These are phyloP conservation scores for Nicotiana benthamiana DNA, from an alignment of 257 asterid genomes.

Conservation along the genomic window DNA sequence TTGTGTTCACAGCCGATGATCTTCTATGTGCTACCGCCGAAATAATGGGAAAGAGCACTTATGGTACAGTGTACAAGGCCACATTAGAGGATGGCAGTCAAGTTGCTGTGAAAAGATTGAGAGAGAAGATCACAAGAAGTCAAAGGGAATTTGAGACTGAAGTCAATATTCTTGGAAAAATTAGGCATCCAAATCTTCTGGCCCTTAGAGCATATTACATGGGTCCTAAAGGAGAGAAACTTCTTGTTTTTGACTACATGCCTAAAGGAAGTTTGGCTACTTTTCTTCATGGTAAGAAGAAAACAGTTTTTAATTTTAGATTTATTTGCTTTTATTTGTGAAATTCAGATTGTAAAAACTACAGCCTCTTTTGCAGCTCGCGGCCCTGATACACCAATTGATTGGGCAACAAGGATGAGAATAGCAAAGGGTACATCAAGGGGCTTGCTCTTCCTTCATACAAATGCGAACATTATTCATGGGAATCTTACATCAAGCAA, in stretches of 20 bases:
- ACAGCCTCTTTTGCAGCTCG: slow-evolving; percentile 43
- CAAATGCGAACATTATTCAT: slow-evolving; percentile 55
- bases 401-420: slow-evolving; percentile 77
- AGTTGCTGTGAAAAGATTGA: slow-evolving; percentile 90
- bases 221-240: slow-evolving; percentile 96
- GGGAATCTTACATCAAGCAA: slow-evolving; percentile 94
- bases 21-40: slow-evolving; percentile 92
- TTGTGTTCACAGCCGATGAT: slow-evolving; percentile 81
- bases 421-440: slow-evolving; percentile 73
- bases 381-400: slow-evolving; percentile 61
- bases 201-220: slow-evolving; percentile 86
- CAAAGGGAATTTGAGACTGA: slow-evolving; percentile 81
- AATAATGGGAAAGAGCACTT: slow-evolving; percentile 92
- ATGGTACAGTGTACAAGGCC: slow-evolving; percentile 89
- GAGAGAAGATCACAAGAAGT: slow-evolving; percentile 83
- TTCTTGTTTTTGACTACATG: slow-evolving; percentile 93
- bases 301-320: neutral
- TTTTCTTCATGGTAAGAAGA: slow-evolving; percentile 67
- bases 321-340: neutral
- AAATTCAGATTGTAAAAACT: neutral
- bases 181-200: slow-evolving; percentile 77
- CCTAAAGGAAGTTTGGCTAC: slow-evolving; percentile 78
- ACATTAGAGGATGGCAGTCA: slow-evolving; percentile 83
- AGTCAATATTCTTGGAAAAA: slow-evolving; percentile 68
- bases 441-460: slow-evolving; percentile 81